These are phyloP conservation scores for Diaporthe sp. DNA, from an alignment of 2,329 filamentous ascomycete species.

Conservation along the genomic window DNA sequence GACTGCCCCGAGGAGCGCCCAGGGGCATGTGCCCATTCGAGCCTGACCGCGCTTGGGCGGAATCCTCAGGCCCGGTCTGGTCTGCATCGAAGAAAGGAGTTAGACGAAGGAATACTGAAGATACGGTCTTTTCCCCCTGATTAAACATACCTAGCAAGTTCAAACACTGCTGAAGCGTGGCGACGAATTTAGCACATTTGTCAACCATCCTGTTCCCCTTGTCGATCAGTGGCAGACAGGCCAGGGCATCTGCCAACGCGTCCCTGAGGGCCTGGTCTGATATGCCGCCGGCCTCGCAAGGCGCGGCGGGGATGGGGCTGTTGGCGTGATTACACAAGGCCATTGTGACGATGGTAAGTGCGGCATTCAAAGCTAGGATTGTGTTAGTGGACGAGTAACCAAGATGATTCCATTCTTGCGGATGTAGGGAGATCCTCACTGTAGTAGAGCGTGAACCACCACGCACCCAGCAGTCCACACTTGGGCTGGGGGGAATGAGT, in stretches of 20 bases:
- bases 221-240: slow-evolving; percentile 40
- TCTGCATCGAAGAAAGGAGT: not conserved
- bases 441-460: slow-evolving; percentile 52
- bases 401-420: not conserved
- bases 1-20: not conserved
- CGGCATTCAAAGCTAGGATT: slow-evolving; percentile 44
- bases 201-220: slow-evolving; percentile 42
- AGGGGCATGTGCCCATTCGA: not conserved
- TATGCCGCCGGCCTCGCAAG: slow-evolving; percentile 27
- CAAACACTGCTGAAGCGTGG: slow-evolving; percentile 38
- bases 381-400: not conserved
- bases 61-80: not conserved
- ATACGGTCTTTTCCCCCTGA: rapidly evolving
- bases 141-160: slow-evolving; percentile 35
- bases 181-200: slow-evolving; percentile 41
- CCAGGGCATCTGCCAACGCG: slow-evolving; percentile 32
- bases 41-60: not conserved
- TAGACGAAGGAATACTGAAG: not conserved
- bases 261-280: slow-evolving; percentile 30
- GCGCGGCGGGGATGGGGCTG: not conserved
- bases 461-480: slow-evolving; percentile 47
- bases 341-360: slow-evolving; percentile 42
- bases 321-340: slow-evolving; percentile 36
- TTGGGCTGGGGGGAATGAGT: slow-evolving; percentile 39
- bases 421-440: slow-evolving; percentile 42